Conservation (phyloP, 2,329 filamentous ascomycete genomes). For the Calonectria montana region DNA sequence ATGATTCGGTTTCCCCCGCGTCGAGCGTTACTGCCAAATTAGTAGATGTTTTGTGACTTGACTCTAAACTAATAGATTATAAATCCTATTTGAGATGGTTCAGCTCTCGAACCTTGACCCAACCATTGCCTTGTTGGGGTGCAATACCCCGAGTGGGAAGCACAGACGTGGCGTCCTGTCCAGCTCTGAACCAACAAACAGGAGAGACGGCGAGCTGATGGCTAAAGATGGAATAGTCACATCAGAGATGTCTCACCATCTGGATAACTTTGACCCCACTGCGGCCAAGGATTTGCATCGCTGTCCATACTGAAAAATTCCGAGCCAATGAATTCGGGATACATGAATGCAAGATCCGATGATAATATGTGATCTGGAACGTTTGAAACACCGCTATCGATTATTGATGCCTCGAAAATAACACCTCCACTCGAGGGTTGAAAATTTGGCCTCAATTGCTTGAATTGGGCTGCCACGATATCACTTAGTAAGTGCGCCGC, state of each 20-base stretch:
- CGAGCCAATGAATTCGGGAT: neutral
- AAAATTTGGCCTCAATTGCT: constrained; percentile 33
- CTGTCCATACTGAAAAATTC: neutral
- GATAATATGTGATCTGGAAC: neutral
- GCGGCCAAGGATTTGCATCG: neutral
- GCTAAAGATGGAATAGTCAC: neutral
- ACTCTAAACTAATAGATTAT: too few species aligned
- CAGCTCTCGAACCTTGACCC: too few species aligned
- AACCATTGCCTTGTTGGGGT: too few species aligned
- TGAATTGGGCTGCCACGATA: constrained; percentile 37
- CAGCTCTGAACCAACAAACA: too few species aligned
- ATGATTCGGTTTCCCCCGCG: too few species aligned
- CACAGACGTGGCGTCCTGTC: too few species aligned
- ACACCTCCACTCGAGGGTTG: neutral
- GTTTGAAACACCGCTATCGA: too few species aligned
- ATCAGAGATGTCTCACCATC: neutral
- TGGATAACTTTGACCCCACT: neutral
- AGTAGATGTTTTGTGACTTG: too few species aligned
- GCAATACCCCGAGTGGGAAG: too few species aligned
- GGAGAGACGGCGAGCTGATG: too few species aligned
- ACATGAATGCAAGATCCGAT: neutral
- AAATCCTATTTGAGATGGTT: too few species aligned
- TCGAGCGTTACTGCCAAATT: too few species aligned
- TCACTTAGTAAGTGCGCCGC: constrained; percentile 39
- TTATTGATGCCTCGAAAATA: neutral